phyloP scores from a whole-genome alignment of 176 grass and related monocot species.

The Echinochloa phyllopogon region DNA sequence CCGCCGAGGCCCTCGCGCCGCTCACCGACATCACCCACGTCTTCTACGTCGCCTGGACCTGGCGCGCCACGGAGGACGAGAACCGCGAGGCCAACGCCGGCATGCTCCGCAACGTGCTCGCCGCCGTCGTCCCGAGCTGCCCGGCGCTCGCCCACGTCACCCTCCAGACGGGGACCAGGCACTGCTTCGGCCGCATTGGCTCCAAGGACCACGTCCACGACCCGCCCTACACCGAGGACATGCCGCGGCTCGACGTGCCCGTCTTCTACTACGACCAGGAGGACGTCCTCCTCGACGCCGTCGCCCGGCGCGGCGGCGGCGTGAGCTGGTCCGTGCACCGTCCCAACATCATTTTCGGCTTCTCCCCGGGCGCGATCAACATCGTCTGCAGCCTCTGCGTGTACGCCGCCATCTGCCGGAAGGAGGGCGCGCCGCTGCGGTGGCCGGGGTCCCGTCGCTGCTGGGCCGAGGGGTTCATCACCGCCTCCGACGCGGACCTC shows the following conservation, averaged over 20 bases:
- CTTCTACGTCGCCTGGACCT: conserved; percentile 58
- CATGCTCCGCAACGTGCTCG: conserved; percentile 70
- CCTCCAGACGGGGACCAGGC: conserved; percentile 70
- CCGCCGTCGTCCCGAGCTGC: conserved; percentile 49
- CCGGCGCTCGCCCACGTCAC: conserved; percentile 58
- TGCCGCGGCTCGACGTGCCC: conserved; percentile 30
- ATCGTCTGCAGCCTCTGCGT: conserved; percentile 69
- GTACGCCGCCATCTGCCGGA: conserved; percentile 78
- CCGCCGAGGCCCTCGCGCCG: conserved; percentile 51
- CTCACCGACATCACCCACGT: conserved; percentile 69
- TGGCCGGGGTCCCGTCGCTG: conserved; percentile 51
- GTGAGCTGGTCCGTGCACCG: conserved; percentile 75
- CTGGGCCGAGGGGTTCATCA: conserved; percentile 71
- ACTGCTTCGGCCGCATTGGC: conserved; percentile 52
- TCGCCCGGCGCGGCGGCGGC: conserved; percentile 46
- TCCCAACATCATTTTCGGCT: conserved; percentile 62
- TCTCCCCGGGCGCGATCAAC: conserved; percentile 70
- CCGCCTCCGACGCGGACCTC: conserved; percentile 72
- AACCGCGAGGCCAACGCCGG: conserved; percentile 45
- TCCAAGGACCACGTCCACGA: conserved; percentile 27
- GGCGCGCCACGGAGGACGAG: conserved; percentile 37
- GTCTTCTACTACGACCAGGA: conserved; percentile 70
- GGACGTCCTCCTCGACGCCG: conserved; percentile 56
- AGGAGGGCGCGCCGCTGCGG: conserved; percentile 54
- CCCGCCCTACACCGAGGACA: conserved; percentile 61